Conservation (phyloP, 1,284 basidiomycete species). For the Lignosus rhinocerotis region DNA sequence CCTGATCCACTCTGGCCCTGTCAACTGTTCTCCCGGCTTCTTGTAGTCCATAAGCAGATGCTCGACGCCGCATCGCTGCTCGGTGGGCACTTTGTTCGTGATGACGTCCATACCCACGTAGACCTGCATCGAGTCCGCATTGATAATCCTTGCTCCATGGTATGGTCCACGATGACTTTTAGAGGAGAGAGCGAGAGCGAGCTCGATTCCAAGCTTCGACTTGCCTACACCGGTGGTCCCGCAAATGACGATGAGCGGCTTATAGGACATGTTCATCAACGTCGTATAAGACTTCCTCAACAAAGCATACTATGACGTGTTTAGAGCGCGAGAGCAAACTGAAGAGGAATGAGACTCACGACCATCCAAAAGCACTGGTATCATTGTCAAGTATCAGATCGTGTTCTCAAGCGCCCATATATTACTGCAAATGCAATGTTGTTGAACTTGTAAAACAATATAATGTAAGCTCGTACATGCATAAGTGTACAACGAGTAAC, state of each 20-base stretch:
- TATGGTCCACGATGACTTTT: constrained; percentile 41
- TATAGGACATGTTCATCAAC: constrained; percentile 32
- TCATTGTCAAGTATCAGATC: too few species aligned
- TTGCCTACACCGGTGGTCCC: constrained; percentile 98
- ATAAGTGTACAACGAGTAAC: too few species aligned
- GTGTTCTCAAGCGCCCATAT: background rate
- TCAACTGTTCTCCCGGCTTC: constrained; percentile 82
- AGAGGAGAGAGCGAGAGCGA: constrained; percentile 64
- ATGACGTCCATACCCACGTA: constrained; percentile 94
- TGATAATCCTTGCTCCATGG: constrained; percentile 77
- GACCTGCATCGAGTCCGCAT: constrained; percentile 98
- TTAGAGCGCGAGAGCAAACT: background rate
- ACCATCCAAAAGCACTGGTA: background rate
- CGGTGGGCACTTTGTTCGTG: constrained; percentile 88
- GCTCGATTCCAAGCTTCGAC: constrained; percentile 87
- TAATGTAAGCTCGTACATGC: too few species aligned
- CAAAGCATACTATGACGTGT: background rate
- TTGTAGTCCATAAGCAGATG: constrained; percentile 92
- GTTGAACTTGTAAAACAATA: too few species aligned
- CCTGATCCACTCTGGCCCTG: constrained; percentile 83
- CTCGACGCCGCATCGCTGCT: constrained; percentile 79
- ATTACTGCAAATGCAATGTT: too few species aligned
- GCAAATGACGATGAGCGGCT: constrained; percentile 81
- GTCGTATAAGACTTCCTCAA: background rate
- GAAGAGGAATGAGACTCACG: background rate